Evolutionary conservation across 257 asterid genomes (phyloP).

Genomic region (Nicotiana otophora): DNA sequence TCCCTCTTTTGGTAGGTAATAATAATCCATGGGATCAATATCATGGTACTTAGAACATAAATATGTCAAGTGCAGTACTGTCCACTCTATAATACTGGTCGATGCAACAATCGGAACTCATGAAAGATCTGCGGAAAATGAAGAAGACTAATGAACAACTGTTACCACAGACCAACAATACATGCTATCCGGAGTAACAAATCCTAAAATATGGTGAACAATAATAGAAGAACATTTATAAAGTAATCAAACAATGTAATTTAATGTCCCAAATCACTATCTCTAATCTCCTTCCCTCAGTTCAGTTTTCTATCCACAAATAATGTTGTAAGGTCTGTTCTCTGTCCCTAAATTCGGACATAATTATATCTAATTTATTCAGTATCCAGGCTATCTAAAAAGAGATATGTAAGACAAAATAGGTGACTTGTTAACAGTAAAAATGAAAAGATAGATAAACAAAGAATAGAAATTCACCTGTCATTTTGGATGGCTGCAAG

Average conservation of each 20-base stretch:
- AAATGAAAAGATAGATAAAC: too few species aligned
- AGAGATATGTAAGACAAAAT: too few species aligned
- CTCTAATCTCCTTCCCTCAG: not conserved
- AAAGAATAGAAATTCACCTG: conserved; percentile 4
- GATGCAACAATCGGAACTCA: not conserved
- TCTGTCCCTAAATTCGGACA: not conserved
- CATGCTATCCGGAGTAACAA: not conserved
- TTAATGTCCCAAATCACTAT: not conserved
- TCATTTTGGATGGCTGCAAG: conserved; percentile 24
- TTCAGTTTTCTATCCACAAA: not conserved
- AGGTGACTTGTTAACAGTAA: too few species aligned
- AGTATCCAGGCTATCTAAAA: too few species aligned
- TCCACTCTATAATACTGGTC: not conserved
- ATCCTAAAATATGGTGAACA: not conserved
- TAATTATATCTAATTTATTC: not conserved
- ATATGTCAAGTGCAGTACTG: not conserved
- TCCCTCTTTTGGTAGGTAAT: not conserved
- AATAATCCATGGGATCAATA: not conserved
- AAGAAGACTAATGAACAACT: not conserved
- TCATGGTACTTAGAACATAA: not conserved
- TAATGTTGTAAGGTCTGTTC: not conserved
- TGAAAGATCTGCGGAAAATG: not conserved
- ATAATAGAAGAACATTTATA: not conserved
- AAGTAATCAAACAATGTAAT: not conserved
- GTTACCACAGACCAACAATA: not conserved